These are phyloP conservation scores for Phialemonium atrogriseum DNA, from an alignment of 2,329 filamentous ascomycete species.

Conservation along the genomic window DNA sequence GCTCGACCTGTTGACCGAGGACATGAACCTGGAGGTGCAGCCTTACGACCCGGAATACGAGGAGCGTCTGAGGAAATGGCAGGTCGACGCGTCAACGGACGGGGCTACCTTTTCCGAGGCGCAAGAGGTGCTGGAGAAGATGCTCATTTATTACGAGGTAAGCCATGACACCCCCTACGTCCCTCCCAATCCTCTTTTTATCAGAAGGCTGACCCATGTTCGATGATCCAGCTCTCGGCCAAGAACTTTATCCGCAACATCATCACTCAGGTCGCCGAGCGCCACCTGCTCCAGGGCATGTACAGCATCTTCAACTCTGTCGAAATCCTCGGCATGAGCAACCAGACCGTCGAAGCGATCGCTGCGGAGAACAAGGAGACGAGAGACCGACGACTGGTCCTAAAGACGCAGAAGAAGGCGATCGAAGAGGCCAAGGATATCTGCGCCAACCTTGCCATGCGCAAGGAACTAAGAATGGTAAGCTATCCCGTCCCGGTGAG, in stretches of 20 bases:
- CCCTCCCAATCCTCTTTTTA: not conserved
- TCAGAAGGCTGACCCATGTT: not conserved
- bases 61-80: constrained; percentile 39
- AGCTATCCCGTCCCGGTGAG: constrained; percentile 2
- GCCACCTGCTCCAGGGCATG: constrained; percentile 43
- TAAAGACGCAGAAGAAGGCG: constrained; percentile 39
- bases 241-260: constrained; percentile 44
- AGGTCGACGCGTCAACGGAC: constrained; percentile 30
- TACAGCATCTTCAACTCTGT: constrained; percentile 43
- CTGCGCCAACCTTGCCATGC: constrained; percentile 42
- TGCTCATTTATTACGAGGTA: constrained; percentile 50
- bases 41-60: constrained; percentile 46
- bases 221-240: constrained; percentile 38
- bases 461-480: constrained; percentile 35
- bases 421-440: constrained; percentile 42
- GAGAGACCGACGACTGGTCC: constrained; percentile 35
- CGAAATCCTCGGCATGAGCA: constrained; percentile 39
- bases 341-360: constrained; percentile 37
- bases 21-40: constrained; percentile 44
- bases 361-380: constrained; percentile 46
- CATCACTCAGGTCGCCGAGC: constrained; percentile 43
- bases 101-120: constrained; percentile 40
- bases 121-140: constrained; percentile 45
- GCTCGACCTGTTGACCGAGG: constrained; percentile 35
- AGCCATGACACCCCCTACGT: not conserved